Percentiles rank a stretch among this genome's conserved stretches.
Conservation (phyloP, 768 basidiomycete genomes). For the Leccinum variicolor region DNA sequence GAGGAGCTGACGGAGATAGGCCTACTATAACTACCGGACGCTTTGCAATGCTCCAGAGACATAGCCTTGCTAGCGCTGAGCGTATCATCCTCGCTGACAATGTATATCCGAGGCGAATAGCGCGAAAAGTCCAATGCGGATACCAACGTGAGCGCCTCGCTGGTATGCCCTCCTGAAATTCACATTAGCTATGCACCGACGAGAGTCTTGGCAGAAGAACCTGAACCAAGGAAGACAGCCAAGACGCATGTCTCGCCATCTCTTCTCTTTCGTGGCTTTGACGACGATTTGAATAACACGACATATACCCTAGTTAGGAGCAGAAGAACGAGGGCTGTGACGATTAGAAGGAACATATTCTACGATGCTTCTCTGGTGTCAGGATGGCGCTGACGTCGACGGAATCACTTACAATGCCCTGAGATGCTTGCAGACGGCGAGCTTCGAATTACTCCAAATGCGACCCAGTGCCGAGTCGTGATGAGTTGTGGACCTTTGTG, state of each 20-base stretch:
- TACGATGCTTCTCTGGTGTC: not conserved
- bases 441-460: not conserved
- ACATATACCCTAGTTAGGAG: constrained; percentile 18
- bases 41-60: constrained; percentile 51
- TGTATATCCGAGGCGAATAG: constrained; percentile 76
- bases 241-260: constrained; percentile 41
- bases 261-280: constrained; percentile 14
- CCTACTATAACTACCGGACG: not conserved
- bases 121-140: constrained; percentile 70
- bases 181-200: constrained; percentile 6
- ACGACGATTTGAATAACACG: constrained; percentile 10
- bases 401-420: not conserved
- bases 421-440: not conserved
- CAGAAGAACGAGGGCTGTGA: constrained; percentile 6
- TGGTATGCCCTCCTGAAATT: constrained; percentile 85
- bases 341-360: constrained; percentile 15
- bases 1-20: constrained; percentile 15
- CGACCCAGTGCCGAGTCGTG: not conserved
- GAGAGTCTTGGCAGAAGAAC: constrained; percentile 39
- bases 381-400: not conserved
- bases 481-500: no score
- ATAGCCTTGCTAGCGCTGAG: constrained; percentile 73
- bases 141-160: constrained; percentile 73
- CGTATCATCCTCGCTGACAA: constrained; percentile 76
- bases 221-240: constrained; percentile 92